phyloP scores from a whole-genome alignment of 768 basidiomycete genomes.

The Cantharellus cinnabarinus region DNA sequence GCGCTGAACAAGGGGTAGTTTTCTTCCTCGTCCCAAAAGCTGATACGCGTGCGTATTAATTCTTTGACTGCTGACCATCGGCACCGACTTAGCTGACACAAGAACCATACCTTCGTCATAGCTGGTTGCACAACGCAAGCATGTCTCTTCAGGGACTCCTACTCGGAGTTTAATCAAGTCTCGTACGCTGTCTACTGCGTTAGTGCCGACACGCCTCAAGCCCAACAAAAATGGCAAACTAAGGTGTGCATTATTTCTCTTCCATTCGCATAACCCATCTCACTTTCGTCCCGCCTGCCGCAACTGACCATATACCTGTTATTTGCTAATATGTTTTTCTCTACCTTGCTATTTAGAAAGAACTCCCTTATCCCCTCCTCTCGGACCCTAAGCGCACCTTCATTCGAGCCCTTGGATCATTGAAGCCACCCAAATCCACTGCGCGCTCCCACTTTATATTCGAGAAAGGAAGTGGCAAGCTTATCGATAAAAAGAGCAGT shows the following conservation, averaged over 20 bases:
- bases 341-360: conserved; percentile 31
- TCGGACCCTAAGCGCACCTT: conserved; percentile 74
- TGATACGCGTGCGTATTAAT: conserved; percentile 44
- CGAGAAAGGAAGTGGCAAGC: conserved; percentile 62
- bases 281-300: not conserved
- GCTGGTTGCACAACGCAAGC: conserved; percentile 88
- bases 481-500: conserved; percentile 65
- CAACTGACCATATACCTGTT: not conserved
- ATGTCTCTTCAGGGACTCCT: conserved; percentile 74
- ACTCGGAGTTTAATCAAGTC: conserved; percentile 47
- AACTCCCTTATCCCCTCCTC: conserved; percentile 65
- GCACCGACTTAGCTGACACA: not conserved
- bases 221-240: conserved; percentile 69
- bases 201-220: conserved; percentile 52
- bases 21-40: conserved; percentile 73
- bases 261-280: not conserved
- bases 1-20: conserved; percentile 49
- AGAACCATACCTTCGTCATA: conserved; percentile 12
- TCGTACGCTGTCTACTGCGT: conserved; percentile 68
- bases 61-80: not conserved
- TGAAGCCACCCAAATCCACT: conserved; percentile 43
- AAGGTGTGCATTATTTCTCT: conserved; percentile 31
- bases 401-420: conserved; percentile 65
- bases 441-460: conserved; percentile 91
- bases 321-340: conserved; percentile 4